Percentiles rank a stretch among this genome's conserved stretches.
Conservation (phyloP, 2,329 filamentous ascomycete genomes). For the Diplodia sapinea region DNA sequence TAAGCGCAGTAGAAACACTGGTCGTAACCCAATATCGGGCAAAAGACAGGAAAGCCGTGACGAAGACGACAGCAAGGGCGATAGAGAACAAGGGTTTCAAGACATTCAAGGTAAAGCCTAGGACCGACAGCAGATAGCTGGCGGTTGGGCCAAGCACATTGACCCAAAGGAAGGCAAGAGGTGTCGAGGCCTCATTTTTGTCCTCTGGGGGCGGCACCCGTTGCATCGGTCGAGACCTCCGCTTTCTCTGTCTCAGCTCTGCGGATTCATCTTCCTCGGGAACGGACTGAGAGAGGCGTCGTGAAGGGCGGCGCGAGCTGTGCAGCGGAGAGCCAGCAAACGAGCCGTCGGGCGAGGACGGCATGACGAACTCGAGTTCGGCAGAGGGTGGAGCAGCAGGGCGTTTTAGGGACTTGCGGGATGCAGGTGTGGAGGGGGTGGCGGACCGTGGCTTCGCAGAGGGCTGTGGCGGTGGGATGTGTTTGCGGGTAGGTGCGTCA, state of each 20-base stretch:
- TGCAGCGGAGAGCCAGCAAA: slow-evolving; percentile 31
- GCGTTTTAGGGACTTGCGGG: slow-evolving; percentile 6
- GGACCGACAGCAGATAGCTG: slow-evolving; percentile 61
- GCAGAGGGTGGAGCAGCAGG: slow-evolving; percentile 35
- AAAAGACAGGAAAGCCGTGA: slow-evolving; percentile 36
- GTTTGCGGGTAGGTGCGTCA: not conserved
- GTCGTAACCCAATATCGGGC: slow-evolving; percentile 1
- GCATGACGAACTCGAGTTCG: slow-evolving; percentile 54
- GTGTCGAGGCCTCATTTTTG: slow-evolving; percentile 7
- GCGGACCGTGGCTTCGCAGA: slow-evolving; percentile 28
- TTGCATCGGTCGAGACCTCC: slow-evolving; percentile 23
- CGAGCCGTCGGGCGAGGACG: slow-evolving; percentile 42
- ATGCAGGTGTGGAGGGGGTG: slow-evolving; percentile 29
- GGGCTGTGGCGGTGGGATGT: not conserved
- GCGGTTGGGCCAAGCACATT: slow-evolving; percentile 46
- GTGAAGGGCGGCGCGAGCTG: not conserved
- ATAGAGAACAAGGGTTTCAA: slow-evolving; percentile 69
- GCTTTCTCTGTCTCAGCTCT: not conserved
- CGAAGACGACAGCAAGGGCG: slow-evolving; percentile 65
- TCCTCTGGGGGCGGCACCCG: slow-evolving; percentile 5
- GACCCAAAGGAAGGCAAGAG: slow-evolving; percentile 40
- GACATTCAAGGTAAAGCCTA: slow-evolving; percentile 65
- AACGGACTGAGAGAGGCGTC: slow-evolving; percentile 7
- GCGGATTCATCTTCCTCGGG: not conserved
- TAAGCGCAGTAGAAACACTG: slow-evolving; percentile 57